Percentiles rank a stretch among this genome's conserved stretches.
Conservation (phyloP, 192 early-diverging fungal genomes). For the Entomortierella beljakovae region DNA sequence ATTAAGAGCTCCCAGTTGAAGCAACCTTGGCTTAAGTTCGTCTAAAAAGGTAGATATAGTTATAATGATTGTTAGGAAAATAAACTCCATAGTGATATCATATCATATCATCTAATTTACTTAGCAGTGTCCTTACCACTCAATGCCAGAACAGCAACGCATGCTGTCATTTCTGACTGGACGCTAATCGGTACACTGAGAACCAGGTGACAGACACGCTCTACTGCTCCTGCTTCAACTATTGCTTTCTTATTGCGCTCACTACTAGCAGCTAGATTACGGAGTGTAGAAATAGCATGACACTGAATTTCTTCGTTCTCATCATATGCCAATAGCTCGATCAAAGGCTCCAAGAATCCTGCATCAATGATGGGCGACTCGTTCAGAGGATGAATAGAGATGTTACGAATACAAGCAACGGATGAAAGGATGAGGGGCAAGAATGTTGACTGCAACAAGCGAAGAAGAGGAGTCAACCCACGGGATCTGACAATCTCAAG, state of each 20-base stretch:
- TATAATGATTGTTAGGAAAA: neutral
- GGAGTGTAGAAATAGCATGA: constrained; percentile 86
- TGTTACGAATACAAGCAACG: constrained; percentile 89
- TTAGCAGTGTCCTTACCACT: constrained; percentile 54
- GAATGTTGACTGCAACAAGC: constrained; percentile 79
- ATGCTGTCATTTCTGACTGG: constrained; percentile 85
- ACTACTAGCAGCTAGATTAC: constrained; percentile 84
- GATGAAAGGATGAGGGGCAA: constrained; percentile 84
- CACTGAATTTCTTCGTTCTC: constrained; percentile 89
- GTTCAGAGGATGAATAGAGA: constrained; percentile 89
- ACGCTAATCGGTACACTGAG: constrained; percentile 68
- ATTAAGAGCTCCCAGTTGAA: constrained; percentile 70
- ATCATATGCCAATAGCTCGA: constrained; percentile 70
- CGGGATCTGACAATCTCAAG: constrained; percentile 81
- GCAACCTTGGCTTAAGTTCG: constrained; percentile 73
- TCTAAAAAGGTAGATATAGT: constrained; percentile 45
- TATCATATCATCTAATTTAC: neutral
- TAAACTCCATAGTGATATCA: neutral
- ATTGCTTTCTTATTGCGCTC: constrained; percentile 82
- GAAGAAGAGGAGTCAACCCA: constrained; percentile 78
- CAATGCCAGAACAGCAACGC: constrained; percentile 83
- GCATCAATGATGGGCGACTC: constrained; percentile 87
- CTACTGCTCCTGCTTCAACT: constrained; percentile 80
- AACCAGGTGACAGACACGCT: constrained; percentile 73
- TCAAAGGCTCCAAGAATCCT: constrained; percentile 76